Base-by-base conservation (phyloP, 352 stramenopile genomes). In the Aphanomyces euteiches region DNA sequence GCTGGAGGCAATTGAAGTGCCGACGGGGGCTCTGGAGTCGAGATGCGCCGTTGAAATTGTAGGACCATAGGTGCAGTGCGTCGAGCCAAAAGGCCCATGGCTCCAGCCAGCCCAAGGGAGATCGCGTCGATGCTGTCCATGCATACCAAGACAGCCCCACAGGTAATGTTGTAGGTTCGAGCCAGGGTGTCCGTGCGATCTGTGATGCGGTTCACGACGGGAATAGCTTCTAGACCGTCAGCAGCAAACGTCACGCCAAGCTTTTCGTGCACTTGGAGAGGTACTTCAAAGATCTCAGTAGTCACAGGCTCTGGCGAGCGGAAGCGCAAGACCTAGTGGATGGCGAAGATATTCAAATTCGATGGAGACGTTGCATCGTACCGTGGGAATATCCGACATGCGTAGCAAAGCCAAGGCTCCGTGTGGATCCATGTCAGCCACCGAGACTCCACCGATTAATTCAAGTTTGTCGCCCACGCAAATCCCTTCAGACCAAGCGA, bases 181-280 rank as follows among this genome's bases (percentile, higher is more conserved):
- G 54, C 54, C 5, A 61, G 13, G 10, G 54, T 39, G 21, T 61
- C 54, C 10, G 19, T 36, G 64, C 39, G 47, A 28, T 61, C 53
- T 4, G 54, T 61, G 3, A 70, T 45, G 37, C 64, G 64, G 54
- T 70, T 61, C 8, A 70, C 64, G 19, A 70, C 54, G 17, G 64
- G 45, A 36, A 70, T 61, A 34, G 53, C 64, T 36, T 63, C 12
- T 5, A 6, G 45, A 17, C 64, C 64, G 38, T 70, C 64, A 10
- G 43, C 28, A 19, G 64, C 47, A 61, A 70, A 70, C 0, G 64
- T 70, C 15, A 70, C 48, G 3, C 64, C 64, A n/a, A 70, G 47
- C 7, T 56, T 54, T 40, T 64, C 28, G 12, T 67, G 19, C 41
- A 56, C 10, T 19, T 37, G 54, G 54, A 43, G 8, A 8, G 47